phyloP scores from a whole-genome alignment of 1,284 basidiomycete species.

The Cryptococcus maquisensis region DNA sequence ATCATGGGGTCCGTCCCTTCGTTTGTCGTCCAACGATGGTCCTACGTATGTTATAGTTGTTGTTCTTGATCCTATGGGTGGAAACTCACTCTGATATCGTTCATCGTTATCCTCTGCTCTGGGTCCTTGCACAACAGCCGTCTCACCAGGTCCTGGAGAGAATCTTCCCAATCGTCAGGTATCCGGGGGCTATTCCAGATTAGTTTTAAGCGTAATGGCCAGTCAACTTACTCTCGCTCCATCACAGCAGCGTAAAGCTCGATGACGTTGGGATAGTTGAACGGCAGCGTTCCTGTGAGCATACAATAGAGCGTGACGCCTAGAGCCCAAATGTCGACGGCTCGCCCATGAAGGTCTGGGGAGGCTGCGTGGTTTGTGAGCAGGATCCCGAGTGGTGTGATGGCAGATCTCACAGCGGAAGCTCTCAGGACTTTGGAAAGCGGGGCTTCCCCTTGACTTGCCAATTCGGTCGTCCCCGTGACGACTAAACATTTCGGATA shows the following conservation, averaged over 20 bases:
- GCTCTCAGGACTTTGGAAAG: conserved; percentile 56
- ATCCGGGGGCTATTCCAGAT: conserved; percentile 31
- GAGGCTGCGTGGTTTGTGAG: conserved; percentile 7
- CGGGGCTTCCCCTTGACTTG: conserved; percentile 54
- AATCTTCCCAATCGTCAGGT: conserved; percentile 41
- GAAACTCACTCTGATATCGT: conserved; percentile 41
- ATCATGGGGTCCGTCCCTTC: conserved; percentile 45
- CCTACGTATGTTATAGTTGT: conserved; percentile 18
- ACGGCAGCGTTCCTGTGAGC: conserved; percentile 54
- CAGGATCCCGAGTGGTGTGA: background rate
- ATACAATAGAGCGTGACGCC: conserved; percentile 57
- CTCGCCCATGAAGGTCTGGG: conserved; percentile 49
- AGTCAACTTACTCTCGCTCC: conserved; percentile 45
- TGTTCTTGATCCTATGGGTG: background rate
- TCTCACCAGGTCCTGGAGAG: conserved; percentile 42
- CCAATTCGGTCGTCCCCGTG: conserved; percentile 50
- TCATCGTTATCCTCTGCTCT: conserved; percentile 39
- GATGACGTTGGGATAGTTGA: conserved; percentile 51
- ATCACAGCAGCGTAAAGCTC: conserved; percentile 53
- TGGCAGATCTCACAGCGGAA: conserved; percentile 27
- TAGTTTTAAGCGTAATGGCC: background rate
- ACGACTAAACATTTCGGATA: conserved; percentile 55
- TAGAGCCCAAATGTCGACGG: conserved; percentile 56
- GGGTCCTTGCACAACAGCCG: conserved; percentile 49
- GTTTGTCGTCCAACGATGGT: conserved; percentile 50